Percentiles rank a stretch among this genome's conserved stretches.
These are phyloP conservation scores for Ambrosia hybrid DNA, from an alignment of 140 eudicot genomes.

Conservation along the genomic window DNA sequence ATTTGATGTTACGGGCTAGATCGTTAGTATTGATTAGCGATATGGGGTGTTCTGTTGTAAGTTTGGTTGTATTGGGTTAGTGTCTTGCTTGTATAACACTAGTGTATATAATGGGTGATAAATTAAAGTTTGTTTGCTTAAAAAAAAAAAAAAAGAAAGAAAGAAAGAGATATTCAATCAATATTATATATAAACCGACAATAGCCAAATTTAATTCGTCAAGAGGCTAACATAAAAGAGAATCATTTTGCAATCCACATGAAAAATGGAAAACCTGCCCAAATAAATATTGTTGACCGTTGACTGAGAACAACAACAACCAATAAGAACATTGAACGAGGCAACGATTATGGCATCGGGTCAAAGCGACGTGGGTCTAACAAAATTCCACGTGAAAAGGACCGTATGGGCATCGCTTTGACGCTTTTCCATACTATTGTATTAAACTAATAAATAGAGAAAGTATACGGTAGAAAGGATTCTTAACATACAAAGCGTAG, in stretches of 20 bases:
- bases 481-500: too few species aligned
- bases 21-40: too few species aligned
- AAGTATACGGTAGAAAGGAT: too few species aligned
- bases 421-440: background rate
- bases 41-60: too few species aligned
- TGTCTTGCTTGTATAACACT: too few species aligned
- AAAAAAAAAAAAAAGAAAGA: too few species aligned
- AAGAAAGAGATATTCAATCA: too few species aligned
- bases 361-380: constrained; percentile 31
- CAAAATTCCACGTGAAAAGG: constrained; percentile 26
- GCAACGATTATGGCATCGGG: constrained; percentile 29
- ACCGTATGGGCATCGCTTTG: background rate
- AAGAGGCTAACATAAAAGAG: background rate
- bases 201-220: background rate
- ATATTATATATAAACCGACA: background rate
- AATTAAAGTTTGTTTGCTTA: too few species aligned
- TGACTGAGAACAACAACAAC: constrained; percentile 10
- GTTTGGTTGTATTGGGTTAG: too few species aligned
- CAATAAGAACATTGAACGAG: background rate
- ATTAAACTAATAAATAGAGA: too few species aligned
- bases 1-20: too few species aligned
- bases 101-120: too few species aligned
- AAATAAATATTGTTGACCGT: constrained; percentile 19
- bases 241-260: background rate
- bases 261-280: background rate